These are phyloP conservation scores for Eucalyptus victrix DNA, from an alignment of 345 rosid genomes.

Conservation along the genomic window DNA sequence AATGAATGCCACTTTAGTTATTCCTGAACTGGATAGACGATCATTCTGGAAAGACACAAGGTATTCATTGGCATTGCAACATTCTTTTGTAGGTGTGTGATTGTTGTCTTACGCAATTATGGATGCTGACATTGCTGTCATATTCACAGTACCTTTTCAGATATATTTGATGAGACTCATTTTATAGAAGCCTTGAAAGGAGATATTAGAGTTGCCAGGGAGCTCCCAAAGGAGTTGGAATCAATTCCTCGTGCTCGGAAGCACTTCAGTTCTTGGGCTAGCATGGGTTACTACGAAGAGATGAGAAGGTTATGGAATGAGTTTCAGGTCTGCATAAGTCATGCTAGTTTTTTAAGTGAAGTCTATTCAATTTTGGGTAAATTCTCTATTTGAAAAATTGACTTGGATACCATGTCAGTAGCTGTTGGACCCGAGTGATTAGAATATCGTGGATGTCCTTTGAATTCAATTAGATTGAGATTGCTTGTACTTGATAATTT, in stretches of 20 bases:
- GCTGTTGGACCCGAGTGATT: neutral
- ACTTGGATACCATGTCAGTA: neutral
- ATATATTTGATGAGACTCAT: slow-evolving; percentile 67
- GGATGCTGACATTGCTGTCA: neutral
- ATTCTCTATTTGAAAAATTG: neutral
- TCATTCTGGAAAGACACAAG: slow-evolving; percentile 97
- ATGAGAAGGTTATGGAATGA: slow-evolving; percentile 66
- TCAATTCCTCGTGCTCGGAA: slow-evolving; percentile 71
- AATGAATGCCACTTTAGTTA: slow-evolving; percentile 86
- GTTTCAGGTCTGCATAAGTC: slow-evolving; percentile 27
- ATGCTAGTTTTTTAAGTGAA: neutral
- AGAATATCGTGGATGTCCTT: neutral
- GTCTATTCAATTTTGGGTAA: neutral
- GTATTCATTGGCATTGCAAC: slow-evolving; percentile 5
- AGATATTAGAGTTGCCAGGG: slow-evolving; percentile 62
- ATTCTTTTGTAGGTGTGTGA: neutral
- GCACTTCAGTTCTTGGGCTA: slow-evolving; percentile 84
- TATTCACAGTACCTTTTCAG: slow-evolving; percentile 53
- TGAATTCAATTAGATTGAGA: neutral
- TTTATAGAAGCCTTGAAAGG: slow-evolving; percentile 48
- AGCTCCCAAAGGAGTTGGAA: slow-evolving; percentile 67
- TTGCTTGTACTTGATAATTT: neutral
- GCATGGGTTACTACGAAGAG: slow-evolving; percentile 74
- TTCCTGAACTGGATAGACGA: slow-evolving; percentile 78
- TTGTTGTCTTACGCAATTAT: neutral